phyloP scores from a whole-genome alignment of 2,329 filamentous ascomycete species.

The Fusarium goolgardi region DNA sequence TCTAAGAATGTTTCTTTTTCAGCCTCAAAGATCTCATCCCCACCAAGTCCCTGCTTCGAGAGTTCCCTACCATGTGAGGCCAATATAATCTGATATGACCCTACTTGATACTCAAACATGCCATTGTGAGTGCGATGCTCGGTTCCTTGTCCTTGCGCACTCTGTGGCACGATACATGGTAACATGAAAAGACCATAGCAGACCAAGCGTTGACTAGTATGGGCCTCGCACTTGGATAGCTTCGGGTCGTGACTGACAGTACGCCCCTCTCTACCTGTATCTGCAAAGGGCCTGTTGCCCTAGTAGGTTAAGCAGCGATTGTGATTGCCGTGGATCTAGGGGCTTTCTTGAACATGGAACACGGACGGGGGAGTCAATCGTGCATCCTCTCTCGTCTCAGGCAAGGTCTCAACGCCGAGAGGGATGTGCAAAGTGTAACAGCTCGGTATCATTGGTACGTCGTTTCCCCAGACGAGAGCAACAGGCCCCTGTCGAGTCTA shows the following conservation, averaged over 20 bases:
- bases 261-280: conserved; percentile 19
- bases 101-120: conserved; percentile 25
- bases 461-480: conserved; percentile 42
- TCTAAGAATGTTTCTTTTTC: conserved; percentile 37
- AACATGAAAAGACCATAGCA: conserved; percentile 38
- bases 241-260: conserved; percentile 33
- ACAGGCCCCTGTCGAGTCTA: conserved; percentile 37
- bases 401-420: conserved; percentile 30
- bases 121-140: conserved; percentile 26
- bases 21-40: conserved; percentile 42
- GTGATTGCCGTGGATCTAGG: conserved; percentile 42
- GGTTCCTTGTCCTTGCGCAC: conserved; percentile 32
- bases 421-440: conserved; percentile 29
- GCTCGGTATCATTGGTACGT: conserved; percentile 32
- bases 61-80: conserved; percentile 5
- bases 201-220: conserved; percentile 33
- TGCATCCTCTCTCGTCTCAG: conserved; percentile 41
- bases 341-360: conserved; percentile 26
- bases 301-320: conserved; percentile 12
- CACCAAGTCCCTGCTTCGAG: conserved; percentile 24
- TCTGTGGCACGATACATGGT: conserved; percentile 46
- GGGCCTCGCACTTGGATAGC: conserved; percentile 31
- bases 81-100: conserved; percentile 20
- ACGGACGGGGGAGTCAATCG: conserved; percentile 24
- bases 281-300: conserved; percentile 27